Evolutionary conservation across 352 stramenopile species (phyloP).

Genomic region (Phytophthora pinifolia): DNA sequence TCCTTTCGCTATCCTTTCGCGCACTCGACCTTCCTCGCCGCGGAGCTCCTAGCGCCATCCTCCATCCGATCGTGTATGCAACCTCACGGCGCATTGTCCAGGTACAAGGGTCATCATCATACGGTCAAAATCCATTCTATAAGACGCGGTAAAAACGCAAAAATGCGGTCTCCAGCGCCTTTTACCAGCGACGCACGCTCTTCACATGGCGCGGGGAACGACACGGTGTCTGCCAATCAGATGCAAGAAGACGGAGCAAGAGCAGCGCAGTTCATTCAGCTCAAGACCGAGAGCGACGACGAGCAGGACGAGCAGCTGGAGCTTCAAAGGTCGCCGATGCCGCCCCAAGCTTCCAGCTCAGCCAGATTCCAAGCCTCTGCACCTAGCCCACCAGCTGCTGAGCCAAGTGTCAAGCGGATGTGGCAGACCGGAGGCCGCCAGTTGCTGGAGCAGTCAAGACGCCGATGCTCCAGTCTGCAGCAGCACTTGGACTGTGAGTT

Average conservation of each 20-base stretch:
- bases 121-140: slow-evolving; percentile 4
- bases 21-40: neutral
- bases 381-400: neutral
- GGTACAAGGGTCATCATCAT: neutral
- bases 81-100: neutral
- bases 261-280: neutral
- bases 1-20: slow-evolving; percentile 16
- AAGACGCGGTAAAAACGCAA: slow-evolving; percentile 2
- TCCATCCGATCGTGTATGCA: neutral
- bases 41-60: slow-evolving; percentile 1
- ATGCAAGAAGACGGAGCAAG: slow-evolving; percentile 10
- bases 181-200: slow-evolving; percentile 2
- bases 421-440: slow-evolving; percentile 14
- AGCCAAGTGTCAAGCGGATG: slow-evolving; percentile 5
- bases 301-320: slow-evolving; percentile 5
- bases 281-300: slow-evolving; percentile 20
- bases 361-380: neutral
- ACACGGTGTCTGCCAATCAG: slow-evolving; percentile 11
- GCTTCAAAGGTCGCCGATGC: neutral
- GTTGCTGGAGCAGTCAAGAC: slow-evolving; percentile 17
- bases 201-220: slow-evolving; percentile 1
- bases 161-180: slow-evolving; percentile 20
- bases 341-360: slow-evolving; percentile 1
- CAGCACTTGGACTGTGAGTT: slow-evolving; percentile 25
- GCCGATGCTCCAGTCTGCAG: slow-evolving; percentile 12